Percentiles rank a stretch among this genome's conserved stretches.
phyloP scores from a whole-genome alignment of 1,139 yeast genomes.

The Candida gigantensis region DNA sequence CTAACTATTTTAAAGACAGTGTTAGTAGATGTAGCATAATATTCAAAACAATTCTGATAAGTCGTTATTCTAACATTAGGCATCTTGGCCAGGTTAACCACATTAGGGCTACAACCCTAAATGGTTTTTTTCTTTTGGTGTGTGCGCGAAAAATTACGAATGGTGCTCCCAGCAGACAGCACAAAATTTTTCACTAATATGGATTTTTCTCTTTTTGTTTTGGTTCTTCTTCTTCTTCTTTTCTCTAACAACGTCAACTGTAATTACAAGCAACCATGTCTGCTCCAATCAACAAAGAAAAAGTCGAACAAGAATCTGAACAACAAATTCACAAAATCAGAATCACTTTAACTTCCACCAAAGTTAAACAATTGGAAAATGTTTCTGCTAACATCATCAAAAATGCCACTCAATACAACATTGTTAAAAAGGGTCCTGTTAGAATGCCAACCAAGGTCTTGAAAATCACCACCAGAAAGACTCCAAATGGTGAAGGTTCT shows the following conservation, averaged over 20 bases:
- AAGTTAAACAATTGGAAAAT: conserved; percentile 97
- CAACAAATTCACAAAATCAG: conserved; percentile 95
- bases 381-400: conserved; percentile 82
- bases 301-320: conserved; percentile 67
- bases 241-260: conserved; percentile 44
- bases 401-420: conserved; percentile 81
- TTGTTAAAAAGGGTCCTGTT: conserved; percentile 97
- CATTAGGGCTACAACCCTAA: conserved; percentile 1
- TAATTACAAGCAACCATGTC: conserved; percentile 57
- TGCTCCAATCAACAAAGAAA: conserved; percentile 79
- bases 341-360: conserved; percentile 98
- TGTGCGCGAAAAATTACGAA: neutral
- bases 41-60: too few relatives aligned
- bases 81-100: too few relatives aligned
- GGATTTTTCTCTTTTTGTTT: neutral
- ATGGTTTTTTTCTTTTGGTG: neutral
- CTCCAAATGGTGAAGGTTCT: conserved; percentile 99
- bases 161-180: neutral
- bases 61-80: too few relatives aligned
- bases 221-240: conserved; percentile 4
- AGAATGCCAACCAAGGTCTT: conserved; percentile 99
- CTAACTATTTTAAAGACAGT: too few relatives aligned
- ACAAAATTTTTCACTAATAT: conserved; percentile 10
- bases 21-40: too few relatives aligned
- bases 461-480: conserved; percentile 99